phyloP scores from a whole-genome alignment of 2,329 filamentous ascomycete genomes.

The Nannizziopsis barbatae region DNA sequence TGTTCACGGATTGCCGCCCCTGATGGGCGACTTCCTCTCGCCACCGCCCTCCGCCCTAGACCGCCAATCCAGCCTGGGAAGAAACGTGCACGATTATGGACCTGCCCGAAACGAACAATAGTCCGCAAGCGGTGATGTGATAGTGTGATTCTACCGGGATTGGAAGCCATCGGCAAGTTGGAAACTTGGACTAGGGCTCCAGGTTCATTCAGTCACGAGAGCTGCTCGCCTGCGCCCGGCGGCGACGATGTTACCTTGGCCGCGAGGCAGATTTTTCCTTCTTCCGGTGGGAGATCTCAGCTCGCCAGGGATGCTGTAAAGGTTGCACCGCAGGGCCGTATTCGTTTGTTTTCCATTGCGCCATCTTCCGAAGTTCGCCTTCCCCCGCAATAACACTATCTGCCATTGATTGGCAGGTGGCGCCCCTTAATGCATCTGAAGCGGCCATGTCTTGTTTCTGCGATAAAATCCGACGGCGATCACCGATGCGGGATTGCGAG shows the following conservation, averaged over 20 bases:
- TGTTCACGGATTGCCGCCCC: not conserved
- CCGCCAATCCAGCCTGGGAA: not conserved
- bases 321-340: conserved; percentile 6
- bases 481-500: conserved; percentile 1
- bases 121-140: conserved; percentile 6
- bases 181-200: conserved; percentile 5
- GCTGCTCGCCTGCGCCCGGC: too few relatives aligned
- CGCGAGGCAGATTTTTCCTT: conserved; percentile 5
- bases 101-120: not conserved
- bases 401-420: conserved; percentile 2
- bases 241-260: not conserved
- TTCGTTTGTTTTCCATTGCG: not conserved
- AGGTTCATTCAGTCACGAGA: conserved; percentile 1
- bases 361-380: not conserved
- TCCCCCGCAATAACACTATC: conserved; percentile 1
- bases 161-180: too few relatives aligned
- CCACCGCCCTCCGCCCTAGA: too few relatives aligned
- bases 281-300: not conserved
- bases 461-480: conserved; percentile 4
- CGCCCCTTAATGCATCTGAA: not conserved
- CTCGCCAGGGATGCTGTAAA: conserved; percentile 5
- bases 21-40: not conserved
- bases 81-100: not conserved
- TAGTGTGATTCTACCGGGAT: conserved; percentile 2
- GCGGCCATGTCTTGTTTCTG: not conserved